Base-by-base conservation (phyloP, 225 moss, liverwort and hornwort species). In the Sphagnum tenellum region DNA sequence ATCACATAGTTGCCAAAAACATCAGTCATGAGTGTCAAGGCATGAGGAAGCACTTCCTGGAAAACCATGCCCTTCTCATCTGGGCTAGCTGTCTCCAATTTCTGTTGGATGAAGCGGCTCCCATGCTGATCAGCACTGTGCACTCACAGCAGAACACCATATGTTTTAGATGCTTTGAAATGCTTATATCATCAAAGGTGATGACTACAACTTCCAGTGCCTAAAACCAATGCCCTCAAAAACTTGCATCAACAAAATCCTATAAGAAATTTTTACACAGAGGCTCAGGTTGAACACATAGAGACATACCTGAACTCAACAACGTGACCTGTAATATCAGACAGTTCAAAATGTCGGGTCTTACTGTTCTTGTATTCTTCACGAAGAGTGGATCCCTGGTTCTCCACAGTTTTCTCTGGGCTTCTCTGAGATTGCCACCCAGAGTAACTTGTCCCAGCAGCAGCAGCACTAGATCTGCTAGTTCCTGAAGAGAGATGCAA, bases 1-100 rank as follows among this genome's bases (percentile, higher is more conserved):
- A 98, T 98, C 11, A 98, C 96, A 61, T 98, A 98, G 51, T 98
- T 98, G 64, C 96, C 92, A 46, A 92, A 98, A 9, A 98, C 98
- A 67, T 93, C 98, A 49, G 93, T 90, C 98, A 98, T 98, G 3
- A 98, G 84, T 56, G 85, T 87, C 74, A 98, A 60, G 11, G 98
- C 98, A 64, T 87, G 85, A 12, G 98, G 98, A 9, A 98, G 70
- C 11, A 98, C 92, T 75, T 98, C 98, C 77, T 93, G 89, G 47
- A 98, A 98, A n/a, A 93, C 93, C 93, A 93, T 93, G 13, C 85
- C 83, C 66, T 98, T 98, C 69, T 98, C 98, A 48, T 98, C 98
- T 0, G 89, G 79, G 67, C 70, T 82, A 53, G 98, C 98, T 0
- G 89, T 98, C 52, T 93, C 92, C 63, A 98, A 57, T 61, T 98